Percentiles rank a stretch among this genome's conserved stretches.
These are phyloP conservation scores for Aspergillus amoenus DNA, from an alignment of 2,329 filamentous ascomycete species.

Conservation along the genomic window DNA sequence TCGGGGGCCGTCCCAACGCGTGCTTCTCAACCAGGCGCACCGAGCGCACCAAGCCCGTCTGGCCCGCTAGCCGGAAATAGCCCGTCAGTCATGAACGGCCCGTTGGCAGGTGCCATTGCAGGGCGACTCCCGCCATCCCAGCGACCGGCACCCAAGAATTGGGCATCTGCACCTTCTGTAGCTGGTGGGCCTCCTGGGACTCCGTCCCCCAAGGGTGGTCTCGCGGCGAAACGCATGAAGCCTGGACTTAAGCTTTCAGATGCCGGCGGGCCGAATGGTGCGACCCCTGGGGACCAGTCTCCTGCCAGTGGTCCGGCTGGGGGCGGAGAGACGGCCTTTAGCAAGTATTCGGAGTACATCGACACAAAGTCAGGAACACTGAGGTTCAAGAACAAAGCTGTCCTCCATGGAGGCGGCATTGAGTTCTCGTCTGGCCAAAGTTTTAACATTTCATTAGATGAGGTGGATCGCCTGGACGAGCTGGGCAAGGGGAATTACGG, in stretches of 20 bases:
- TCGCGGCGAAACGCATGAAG: constrained; percentile 50
- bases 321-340: constrained; percentile 55
- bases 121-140: constrained; percentile 27
- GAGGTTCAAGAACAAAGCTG: constrained; percentile 88
- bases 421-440: constrained; percentile 87
- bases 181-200: constrained; percentile 32
- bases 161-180: constrained; percentile 29
- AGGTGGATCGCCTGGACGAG: constrained; percentile 90
- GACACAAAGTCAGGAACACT: constrained; percentile 89
- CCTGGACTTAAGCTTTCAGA: constrained; percentile 50
- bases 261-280: constrained; percentile 48
- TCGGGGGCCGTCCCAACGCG: constrained; percentile 32
- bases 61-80: constrained; percentile 15
- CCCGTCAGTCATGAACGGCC: constrained; percentile 21
- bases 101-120: constrained; percentile 31
- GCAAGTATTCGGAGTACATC: constrained; percentile 76
- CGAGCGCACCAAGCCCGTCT: neutral
- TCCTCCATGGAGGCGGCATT: constrained; percentile 84
- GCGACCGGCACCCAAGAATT: constrained; percentile 35
- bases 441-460: constrained; percentile 92
- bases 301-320: constrained; percentile 29
- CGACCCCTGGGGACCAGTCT: constrained; percentile 39
- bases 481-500: constrained; percentile 98
- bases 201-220: constrained; percentile 43
- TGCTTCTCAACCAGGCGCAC: constrained; percentile 2